Base-by-base conservation (phyloP, 192 early-diverging fungal genomes). In the Hyaloraphidium curvatum region DNA sequence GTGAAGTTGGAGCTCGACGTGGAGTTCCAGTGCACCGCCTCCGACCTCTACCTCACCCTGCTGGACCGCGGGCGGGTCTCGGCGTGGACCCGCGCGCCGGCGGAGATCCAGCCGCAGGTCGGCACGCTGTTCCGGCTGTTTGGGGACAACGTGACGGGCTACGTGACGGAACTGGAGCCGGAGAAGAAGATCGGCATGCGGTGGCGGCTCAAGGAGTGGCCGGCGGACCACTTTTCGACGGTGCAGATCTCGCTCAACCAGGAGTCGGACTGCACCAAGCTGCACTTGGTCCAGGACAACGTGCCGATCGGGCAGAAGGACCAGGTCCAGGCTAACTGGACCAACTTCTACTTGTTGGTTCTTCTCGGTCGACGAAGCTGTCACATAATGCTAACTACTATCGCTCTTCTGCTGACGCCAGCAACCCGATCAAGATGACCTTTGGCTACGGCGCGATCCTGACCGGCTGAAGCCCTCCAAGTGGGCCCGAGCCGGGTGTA, bases 281-380 rank as follows among this genome's bases (percentile, higher is more conserved):
- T 96, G 55, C 62, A 78, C 33, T 54, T 96, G 39, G 77, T 67
- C 48, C 92, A 96, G 65, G 73, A 68, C 9, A 81, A 82, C 3
- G 84, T 96, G 26, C 92, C 92, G 0, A 56, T 91, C 31, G 87
- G 83, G 28, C 85, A 93, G 63, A 84, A 85, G 66, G 85, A 87
- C 1, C 68, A 71, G n/a, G 87, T 83, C 28, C 73, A 74, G 56
- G 67, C 68, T 30, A 91, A 96, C 72, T 96, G 89, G 89, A 73
- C 74, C 31, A 74, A 74, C 51, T 95, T 89, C 68, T 95, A 91
- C 72, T 48, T 11, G 17, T 14, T 48, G 11, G 11, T 5, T 48
- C 11, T 14, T 5, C 17, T 11, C 17, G 11, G 7, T 48, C 9
- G 7, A 25, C 25, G 7, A 48, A 25, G 7, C 5, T 25, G 43